Evolutionary conservation across 441 rosid species (phyloP), one percentile per base, ranked within the genome.

Genomic region (Kokia cookei): DNA sequence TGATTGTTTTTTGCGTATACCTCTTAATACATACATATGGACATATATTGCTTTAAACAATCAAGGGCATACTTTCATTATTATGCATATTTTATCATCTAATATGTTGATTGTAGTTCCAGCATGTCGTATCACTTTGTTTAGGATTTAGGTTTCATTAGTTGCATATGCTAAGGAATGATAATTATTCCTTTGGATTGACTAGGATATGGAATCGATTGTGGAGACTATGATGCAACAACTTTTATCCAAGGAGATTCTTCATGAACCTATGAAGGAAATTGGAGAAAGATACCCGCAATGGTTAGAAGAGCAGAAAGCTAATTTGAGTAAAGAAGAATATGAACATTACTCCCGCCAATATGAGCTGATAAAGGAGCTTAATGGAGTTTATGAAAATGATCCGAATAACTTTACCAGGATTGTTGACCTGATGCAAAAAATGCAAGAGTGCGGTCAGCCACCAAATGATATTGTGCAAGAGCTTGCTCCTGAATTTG

Each of bases 161-260:
- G 71, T 51, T 6, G 42, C 35, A 65, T 35, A 6, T 26, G 45
- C 43, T 47, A 27, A 32, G 66, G 14, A 19, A 22, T 55, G 22
- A 17, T 22, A 12, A 26, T 2, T 6, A 10, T 48, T 45, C 2
- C 51, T 8, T 57, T 43, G 60, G 24, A 75, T 57, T 74, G 54
- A 55, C 47, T 73, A 93, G 97, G 96, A 91, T 78, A 88, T 96
- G 98, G 96, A 92, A 80, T 91, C 98, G 0, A 86, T 96, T 40
- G 93, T 96, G 77, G 97, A 96, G 84, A 93, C 93, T 55, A 93
- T 96, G 99, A 96, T 96, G 99, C 98, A 93, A 61, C 99, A 96
- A 74, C 91, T 96, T 80, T 79, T 96, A 76, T 96, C 98, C 0
- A 90, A 96, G 88, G 99, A 96, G 73, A 92, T 93, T 74, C 98